These are phyloP conservation scores for Rhizophora mangle DNA, from an alignment of 345 rosid genomes.

Conservation along the genomic window DNA sequence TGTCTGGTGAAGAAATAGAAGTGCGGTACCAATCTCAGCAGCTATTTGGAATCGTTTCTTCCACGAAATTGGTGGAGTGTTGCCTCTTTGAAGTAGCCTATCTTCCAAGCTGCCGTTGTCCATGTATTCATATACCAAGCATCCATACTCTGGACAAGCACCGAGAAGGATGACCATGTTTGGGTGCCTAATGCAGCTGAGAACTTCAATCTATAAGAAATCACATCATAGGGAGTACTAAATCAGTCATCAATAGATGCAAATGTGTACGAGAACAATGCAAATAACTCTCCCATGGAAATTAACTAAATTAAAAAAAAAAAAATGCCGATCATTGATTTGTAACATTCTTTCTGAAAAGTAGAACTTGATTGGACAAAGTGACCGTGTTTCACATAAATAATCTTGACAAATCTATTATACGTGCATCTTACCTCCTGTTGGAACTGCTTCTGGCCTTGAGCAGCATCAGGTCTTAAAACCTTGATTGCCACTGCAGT, in stretches of 20 bases:
- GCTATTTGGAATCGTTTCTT: conserved; percentile 62
- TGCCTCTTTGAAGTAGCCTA: conserved; percentile 58
- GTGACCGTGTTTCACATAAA: neutral
- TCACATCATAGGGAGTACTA: neutral
- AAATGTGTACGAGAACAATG: no score
- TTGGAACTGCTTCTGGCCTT: conserved; percentile 83
- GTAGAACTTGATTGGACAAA: neutral
- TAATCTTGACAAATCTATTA: neutral
- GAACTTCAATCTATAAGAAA: conserved; percentile 65
- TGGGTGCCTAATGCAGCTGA: conserved; percentile 82
- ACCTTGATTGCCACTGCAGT: conserved; percentile 89
- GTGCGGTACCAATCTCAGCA: conserved; percentile 77
- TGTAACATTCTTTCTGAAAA: neutral
- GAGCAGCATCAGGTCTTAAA: conserved; percentile 83
- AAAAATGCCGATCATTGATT: no score
- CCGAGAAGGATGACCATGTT: conserved; percentile 94
- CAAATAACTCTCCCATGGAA: no score
- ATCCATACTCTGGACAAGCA: conserved; percentile 88
- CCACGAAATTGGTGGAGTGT: conserved; percentile 72
- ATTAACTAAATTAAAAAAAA: no score
- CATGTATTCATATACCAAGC: conserved; percentile 86
- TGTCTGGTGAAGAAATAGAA: conserved; percentile 87
- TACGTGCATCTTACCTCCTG: conserved; percentile 55
- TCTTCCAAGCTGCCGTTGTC: conserved; percentile 82
- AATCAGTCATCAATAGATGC: conserved; percentile 8